These are phyloP conservation scores for Astragalus membranaceus DNA, from an alignment of 306 rosid genomes.

Conservation along the genomic window DNA sequence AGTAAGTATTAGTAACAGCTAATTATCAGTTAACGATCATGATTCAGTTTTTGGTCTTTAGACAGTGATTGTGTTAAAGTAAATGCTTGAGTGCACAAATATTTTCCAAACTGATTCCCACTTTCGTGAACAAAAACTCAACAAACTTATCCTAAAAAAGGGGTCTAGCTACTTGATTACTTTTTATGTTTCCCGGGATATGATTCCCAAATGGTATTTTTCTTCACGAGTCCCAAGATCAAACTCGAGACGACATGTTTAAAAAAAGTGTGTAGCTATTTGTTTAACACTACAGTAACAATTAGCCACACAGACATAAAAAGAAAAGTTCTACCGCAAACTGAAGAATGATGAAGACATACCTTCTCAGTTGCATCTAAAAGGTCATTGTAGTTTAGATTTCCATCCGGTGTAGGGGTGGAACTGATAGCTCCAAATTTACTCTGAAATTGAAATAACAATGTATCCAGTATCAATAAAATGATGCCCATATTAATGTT, in stretches of 20 bases:
- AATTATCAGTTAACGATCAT: background rate
- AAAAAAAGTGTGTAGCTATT: background rate
- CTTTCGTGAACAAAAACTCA: background rate
- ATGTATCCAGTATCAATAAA: background rate
- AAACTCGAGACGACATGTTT: background rate
- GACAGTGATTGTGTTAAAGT: background rate
- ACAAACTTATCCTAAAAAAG: background rate
- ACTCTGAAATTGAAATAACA: conserved; percentile 40
- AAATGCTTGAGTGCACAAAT: background rate
- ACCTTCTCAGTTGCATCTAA: conserved; percentile 56
- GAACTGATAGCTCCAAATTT: conserved; percentile 46
- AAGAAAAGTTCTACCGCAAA: background rate
- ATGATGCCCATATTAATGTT: background rate
- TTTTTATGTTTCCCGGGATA: background rate
- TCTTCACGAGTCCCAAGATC: background rate
- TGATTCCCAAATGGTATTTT: background rate
- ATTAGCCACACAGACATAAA: background rate
- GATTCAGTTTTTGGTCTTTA: background rate
- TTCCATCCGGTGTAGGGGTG: conserved; percentile 75
- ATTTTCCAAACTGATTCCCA: background rate
- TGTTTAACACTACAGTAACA: background rate
- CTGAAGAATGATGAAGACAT: background rate
- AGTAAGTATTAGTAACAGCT: conserved; percentile 7
- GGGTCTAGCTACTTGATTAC: background rate
- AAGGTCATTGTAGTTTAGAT: conserved; percentile 52